Evolutionary conservation across 1,139 yeast genomes (phyloP), one percentile per base, ranked within the genome.

Genomic region (Saccharomyces hybrid): DNA sequence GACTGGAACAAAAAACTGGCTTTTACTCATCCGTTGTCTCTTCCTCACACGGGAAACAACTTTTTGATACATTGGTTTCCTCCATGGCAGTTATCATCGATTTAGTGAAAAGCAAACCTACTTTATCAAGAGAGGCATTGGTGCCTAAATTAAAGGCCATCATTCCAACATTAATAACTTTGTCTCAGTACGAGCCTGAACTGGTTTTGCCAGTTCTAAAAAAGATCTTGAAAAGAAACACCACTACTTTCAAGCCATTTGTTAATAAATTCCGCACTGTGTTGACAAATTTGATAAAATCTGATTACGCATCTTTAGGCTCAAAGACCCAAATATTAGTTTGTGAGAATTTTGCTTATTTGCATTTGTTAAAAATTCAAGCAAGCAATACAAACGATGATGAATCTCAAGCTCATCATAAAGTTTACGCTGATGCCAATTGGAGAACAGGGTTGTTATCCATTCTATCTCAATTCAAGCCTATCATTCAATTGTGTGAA

Each of bases 241-340:
- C 95, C 0, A 87, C 95, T 3, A 86, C 96, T 2, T 87, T 88
- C 66, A 79, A 93, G 68, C 96, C 96, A 8, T 84, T 78, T 71
- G 86, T 84, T 9, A 78, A 80, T 59, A 84, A 84, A 63, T 78
- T 82, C 58, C 80, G 82, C 56, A 70, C 70, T 4, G 76, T 76
- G 38, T 69, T 88, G 47, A 57, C 75, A 24, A 64, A 64, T 6
- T 56, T 77, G 21, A 55, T 79, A 54, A 74, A 62, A 14, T 61
- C 65, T 3, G 68, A 67, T 44, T 80, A 67, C 66, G 66, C 65
- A 50, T 65, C 66, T 50, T 72, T 75, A 54, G 78, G 81, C 19
- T 51, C 53, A 0, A 58, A 64, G 0, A 72, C 84, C 53, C 76
- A 80, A 60, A 55, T 58, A 2, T 67, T 69, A 11, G 72, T 84